Evolutionary conservation across 1,284 basidiomycete species (phyloP).

Genomic region (Ceraceosorus guamensis): DNA sequence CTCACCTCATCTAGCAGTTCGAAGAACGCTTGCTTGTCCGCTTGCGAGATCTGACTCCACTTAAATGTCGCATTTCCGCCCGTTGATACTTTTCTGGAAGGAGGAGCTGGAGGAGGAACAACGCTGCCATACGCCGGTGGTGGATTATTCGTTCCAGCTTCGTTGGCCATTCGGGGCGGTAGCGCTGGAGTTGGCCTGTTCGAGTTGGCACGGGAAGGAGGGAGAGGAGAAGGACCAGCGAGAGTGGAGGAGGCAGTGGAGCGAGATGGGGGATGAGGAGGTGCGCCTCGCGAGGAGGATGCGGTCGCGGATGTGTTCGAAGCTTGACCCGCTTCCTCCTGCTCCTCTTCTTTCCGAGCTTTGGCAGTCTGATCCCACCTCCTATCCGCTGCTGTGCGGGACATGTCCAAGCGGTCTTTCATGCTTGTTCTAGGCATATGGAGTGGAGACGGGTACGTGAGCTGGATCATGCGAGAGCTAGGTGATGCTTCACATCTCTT

Average conservation of each 20-base stretch:
- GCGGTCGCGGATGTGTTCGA: not conserved
- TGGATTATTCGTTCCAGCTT: slow-evolving; percentile 23
- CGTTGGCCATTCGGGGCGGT: slow-evolving; percentile 34
- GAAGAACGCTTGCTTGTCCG: slow-evolving; percentile 37
- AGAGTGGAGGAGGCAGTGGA: not conserved
- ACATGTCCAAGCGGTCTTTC: too few relatives aligned
- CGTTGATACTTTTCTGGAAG: not conserved
- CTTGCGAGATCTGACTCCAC: slow-evolving; percentile 18
- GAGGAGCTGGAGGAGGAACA: slow-evolving; percentile 11
- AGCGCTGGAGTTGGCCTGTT: slow-evolving; percentile 12
- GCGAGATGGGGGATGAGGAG: not conserved
- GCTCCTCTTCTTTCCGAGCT: not conserved
- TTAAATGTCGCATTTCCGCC: slow-evolving; percentile 15
- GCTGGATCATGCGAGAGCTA: not conserved
- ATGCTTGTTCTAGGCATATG: too few relatives aligned
- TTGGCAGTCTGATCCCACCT: not conserved
- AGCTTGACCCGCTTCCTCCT: not conserved
- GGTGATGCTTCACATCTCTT: not conserved
- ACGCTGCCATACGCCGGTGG: slow-evolving; percentile 24
- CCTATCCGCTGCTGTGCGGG: not conserved
- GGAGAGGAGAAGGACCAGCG: not conserved
- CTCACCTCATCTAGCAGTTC: slow-evolving; percentile 29
- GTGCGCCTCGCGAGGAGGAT: not conserved
- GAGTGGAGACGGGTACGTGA: too few relatives aligned
- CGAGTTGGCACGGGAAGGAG: not conserved